These are phyloP conservation scores for Phytophthora syringae DNA, from an alignment of 352 stramenopile genomes.

Conservation along the genomic window DNA sequence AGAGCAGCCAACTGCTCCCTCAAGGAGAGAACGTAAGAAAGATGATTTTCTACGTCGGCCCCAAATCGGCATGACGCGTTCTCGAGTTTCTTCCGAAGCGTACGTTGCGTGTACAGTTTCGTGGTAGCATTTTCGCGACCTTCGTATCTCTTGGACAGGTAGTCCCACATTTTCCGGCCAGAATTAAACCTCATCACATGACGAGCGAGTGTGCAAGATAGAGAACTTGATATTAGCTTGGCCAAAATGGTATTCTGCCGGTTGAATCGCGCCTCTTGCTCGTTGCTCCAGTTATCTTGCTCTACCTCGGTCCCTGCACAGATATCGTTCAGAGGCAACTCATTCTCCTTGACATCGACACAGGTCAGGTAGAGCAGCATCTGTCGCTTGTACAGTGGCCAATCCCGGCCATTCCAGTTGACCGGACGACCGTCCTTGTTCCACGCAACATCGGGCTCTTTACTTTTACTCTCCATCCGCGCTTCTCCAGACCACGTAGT, in stretches of 20 bases:
- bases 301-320: neutral
- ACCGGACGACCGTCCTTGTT: constrained; percentile 1
- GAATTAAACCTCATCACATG: constrained; percentile 2
- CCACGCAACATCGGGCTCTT: constrained; percentile 1
- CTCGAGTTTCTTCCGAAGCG: constrained; percentile 9
- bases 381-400: neutral
- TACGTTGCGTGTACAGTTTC: constrained; percentile 1
- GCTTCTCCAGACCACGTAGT: no score
- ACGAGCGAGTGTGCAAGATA: neutral
- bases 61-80: neutral
- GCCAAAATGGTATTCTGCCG: neutral
- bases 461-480: no score
- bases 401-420: constrained; percentile 11
- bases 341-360: neutral
- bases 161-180: constrained; percentile 2
- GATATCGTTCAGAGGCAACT: neutral
- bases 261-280: neutral
- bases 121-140: constrained; percentile 5
- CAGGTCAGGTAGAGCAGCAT: constrained; percentile 3
- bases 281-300: neutral
- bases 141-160: neutral
- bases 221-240: neutral
- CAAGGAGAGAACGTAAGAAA: no score
- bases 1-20: constrained; percentile 2
- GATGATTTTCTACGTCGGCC: constrained; percentile 13